phyloP scores from a whole-genome alignment of 1,284 basidiomycete genomes.

The Heterobasidion occidentale region DNA sequence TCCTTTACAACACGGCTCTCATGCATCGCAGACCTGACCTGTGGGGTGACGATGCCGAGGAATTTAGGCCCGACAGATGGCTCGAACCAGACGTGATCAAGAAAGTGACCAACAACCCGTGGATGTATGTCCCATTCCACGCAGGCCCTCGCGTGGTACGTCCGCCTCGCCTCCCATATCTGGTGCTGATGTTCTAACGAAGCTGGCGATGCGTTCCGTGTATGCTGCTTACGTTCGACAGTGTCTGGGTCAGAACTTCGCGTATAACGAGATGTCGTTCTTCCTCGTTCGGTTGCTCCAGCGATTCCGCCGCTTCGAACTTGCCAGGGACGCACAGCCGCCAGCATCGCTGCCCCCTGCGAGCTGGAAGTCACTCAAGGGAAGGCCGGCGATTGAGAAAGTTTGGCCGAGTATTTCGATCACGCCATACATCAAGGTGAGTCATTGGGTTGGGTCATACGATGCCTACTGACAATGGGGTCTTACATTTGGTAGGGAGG shows the following conservation, averaged over 20 bases:
- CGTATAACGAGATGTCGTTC: slow-evolving; percentile 64
- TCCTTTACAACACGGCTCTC: slow-evolving; percentile 41
- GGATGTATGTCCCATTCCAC: slow-evolving; percentile 23
- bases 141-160: slow-evolving; percentile 21
- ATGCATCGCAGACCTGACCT: slow-evolving; percentile 51
- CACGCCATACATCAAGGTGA: slow-evolving; percentile 2
- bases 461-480: background rate
- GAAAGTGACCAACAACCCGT: slow-evolving; percentile 19
- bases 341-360: slow-evolving; percentile 47
- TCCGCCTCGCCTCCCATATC: slow-evolving; percentile 14
- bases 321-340: slow-evolving; percentile 57
- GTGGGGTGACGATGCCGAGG: slow-evolving; percentile 62
- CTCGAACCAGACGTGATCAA: slow-evolving; percentile 22
- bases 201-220: slow-evolving; percentile 13
- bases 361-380: slow-evolving; percentile 17
- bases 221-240: background rate
- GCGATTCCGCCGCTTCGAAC: slow-evolving; percentile 47
- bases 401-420: slow-evolving; percentile 11
- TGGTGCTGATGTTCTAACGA: slow-evolving; percentile 4
- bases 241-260: slow-evolving; percentile 18
- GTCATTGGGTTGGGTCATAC: background rate
- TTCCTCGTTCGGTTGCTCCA: slow-evolving; percentile 62
- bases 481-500: background rate
- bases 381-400: slow-evolving; percentile 19
- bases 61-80: slow-evolving; percentile 39